Conservation (phyloP, 2,329 filamentous ascomycete genomes). For the Tolypocladium cylindrosporum region DNA sequence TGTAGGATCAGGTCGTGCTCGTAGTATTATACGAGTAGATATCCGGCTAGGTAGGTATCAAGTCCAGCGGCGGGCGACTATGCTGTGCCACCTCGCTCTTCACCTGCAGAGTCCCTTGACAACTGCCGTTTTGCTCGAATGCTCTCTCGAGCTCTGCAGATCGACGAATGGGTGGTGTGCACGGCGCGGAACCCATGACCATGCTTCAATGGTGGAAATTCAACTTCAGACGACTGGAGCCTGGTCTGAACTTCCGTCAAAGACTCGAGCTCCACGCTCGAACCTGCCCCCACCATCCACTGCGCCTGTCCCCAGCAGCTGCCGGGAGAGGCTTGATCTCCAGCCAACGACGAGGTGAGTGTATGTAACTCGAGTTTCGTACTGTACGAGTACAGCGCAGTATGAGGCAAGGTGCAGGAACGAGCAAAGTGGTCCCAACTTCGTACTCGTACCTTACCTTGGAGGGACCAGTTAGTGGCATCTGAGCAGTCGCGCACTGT, state of each 20-base stretch:
- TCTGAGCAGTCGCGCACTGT: not conserved
- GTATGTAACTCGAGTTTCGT: no score
- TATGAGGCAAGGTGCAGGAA: not conserved
- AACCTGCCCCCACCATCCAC: not conserved
- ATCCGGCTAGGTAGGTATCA: no score
- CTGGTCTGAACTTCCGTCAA: not conserved
- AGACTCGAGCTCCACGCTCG: not conserved
- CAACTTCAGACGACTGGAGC: not conserved
- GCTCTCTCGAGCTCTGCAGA: not conserved
- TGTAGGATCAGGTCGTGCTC: no score
- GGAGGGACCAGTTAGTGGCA: not conserved
- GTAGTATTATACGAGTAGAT: no score
- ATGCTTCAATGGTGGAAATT: not conserved
- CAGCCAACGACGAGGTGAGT: not conserved
- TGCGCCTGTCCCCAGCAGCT: not conserved
- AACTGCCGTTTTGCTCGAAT: not conserved
- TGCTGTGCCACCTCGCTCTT: not conserved
- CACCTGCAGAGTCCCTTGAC: not conserved
- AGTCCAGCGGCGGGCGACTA: not conserved
- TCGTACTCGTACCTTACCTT: not conserved
- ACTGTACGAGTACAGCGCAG: no score
- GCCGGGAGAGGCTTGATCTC: not conserved
- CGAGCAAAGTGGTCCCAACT: not conserved
- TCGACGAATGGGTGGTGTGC: not conserved
- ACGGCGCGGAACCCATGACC: not conserved